phyloP scores from a whole-genome alignment of 352 stramenopile species.

The Phytopythium montanum region DNA sequence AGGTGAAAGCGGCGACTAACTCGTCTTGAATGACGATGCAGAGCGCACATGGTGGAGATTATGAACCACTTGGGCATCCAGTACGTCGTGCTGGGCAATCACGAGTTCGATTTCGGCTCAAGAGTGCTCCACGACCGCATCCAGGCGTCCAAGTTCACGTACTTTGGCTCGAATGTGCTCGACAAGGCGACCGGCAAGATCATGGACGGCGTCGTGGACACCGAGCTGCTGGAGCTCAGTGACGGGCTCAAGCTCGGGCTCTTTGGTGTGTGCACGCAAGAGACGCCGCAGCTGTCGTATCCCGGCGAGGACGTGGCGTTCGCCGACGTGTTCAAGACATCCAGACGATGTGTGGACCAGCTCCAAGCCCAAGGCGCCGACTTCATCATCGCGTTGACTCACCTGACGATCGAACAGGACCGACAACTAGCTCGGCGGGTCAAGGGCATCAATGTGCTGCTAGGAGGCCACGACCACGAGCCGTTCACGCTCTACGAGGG shows the following conservation, averaged over 20 bases:
- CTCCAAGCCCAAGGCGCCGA: constrained; percentile 65
- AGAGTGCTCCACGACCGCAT: constrained; percentile 34
- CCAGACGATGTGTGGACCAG: constrained; percentile 51
- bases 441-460: constrained; percentile 77
- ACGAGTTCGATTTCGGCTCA: constrained; percentile 56
- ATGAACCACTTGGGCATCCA: constrained; percentile 47
- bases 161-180: constrained; percentile 45
- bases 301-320: constrained; percentile 44
- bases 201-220: constrained; percentile 31
- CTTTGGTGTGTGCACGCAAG: constrained; percentile 50
- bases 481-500: constrained; percentile 80
- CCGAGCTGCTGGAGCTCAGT: constrained; percentile 25
- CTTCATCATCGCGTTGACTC: constrained; percentile 84
- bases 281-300: constrained; percentile 33
- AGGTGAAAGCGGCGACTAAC: background rate
- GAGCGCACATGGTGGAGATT: constrained; percentile 49
- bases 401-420: constrained; percentile 79
- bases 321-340: constrained; percentile 40
- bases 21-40: constrained; percentile 9
- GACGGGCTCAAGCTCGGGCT: constrained; percentile 41
- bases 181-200: constrained; percentile 24
- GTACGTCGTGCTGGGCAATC: constrained; percentile 55
- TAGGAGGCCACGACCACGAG: constrained; percentile 92
- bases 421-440: constrained; percentile 54
- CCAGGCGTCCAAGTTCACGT: constrained; percentile 37